These are phyloP conservation scores for Stemphylium vesicarium DNA, from an alignment of 2,329 filamentous ascomycete species.

Conservation along the genomic window DNA sequence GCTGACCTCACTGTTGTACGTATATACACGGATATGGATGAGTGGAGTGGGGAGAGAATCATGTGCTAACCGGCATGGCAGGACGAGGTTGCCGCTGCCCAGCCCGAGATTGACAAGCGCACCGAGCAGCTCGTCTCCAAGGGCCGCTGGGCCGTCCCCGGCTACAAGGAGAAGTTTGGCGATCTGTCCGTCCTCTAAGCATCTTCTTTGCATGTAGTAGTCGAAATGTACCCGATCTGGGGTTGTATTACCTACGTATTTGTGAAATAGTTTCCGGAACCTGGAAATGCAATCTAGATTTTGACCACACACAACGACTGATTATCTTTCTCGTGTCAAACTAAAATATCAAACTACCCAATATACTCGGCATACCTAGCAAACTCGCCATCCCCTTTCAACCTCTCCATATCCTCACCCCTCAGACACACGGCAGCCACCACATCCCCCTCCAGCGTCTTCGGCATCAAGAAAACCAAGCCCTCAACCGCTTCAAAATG, in stretches of 20 bases:
- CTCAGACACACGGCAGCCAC: no score
- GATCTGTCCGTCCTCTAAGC: conserved; percentile 91
- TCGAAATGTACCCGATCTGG: conserved; percentile 40
- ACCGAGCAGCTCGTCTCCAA: conserved; percentile 93
- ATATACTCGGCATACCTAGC: no score
- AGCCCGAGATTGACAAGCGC: conserved; percentile 97
- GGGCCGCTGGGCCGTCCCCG: conserved; percentile 97
- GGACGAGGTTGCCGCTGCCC: conserved; percentile 94
- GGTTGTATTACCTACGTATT: conserved; percentile 49
- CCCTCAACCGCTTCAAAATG: no score
- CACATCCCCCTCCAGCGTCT: no score
- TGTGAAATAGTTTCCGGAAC: conserved; percentile 48
- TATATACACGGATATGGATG: conserved; percentile 53
- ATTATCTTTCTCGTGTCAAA: no score
- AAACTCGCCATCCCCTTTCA: no score
- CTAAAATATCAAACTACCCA: no score
- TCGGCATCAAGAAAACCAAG: no score
- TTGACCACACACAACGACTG: conserved; percentile 7
- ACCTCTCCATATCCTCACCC: no score
- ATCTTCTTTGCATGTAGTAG: conserved; percentile 33
- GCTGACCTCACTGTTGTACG: conserved; percentile 96
- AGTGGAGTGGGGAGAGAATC: conserved; percentile 1
- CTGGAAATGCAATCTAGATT: conserved; percentile 40
- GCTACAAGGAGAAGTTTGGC: conserved; percentile 99
- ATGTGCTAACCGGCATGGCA: conserved; percentile 50